Evolutionary conservation across 108 stramenopile genomes (phyloP), one percentile per base, ranked within the genome.

Genomic region (Chaetoceros muelleri): DNA sequence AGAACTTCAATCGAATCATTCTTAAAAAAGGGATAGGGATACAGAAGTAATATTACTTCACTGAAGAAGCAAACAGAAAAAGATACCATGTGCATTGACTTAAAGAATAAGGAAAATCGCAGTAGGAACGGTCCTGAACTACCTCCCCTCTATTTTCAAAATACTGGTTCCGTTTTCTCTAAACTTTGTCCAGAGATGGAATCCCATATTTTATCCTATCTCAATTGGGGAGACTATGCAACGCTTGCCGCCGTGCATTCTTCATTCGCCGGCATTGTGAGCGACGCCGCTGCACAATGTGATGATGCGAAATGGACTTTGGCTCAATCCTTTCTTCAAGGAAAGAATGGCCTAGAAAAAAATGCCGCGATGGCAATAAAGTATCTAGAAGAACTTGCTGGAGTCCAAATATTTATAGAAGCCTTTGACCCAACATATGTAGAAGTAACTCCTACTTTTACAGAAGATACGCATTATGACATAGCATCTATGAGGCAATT

Each of bases 181-280:
- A 5, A 10, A 13, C 13, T 40, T 10, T 40, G 34, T 40, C 13
- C 34, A 13, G 34, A 40, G 13, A 5, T 40, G 13, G 34, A 40
- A 40, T 10, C 34, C 13, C 5, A 40, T 40, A 40, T 40, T 40
- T 40, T 40, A 5, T 40, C 34, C 34, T 91, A 76, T 51, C 52
- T 73, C 55, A 70, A 84, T 53, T 91, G 90, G 90, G 90, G 90
- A 13, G 86, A 84, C 58, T 71, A 87, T 13, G 81, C 85, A 16
- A 79, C 71, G 44, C 73, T 91, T 19, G 75, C 85, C 16, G 74
- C 72, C 44, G 85, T 87, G 18, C 90, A 84, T 64, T 65, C 60
- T 23, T 72, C 69, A 16, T 87, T 85, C 84, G 73, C 69, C 30
- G 59, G 71, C 48, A 47, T 85, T 22, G 47, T 91, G 46, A 24